A percentile compares a stretch with the other conserved stretches of the same genome.
phyloP scores from a whole-genome alignment of 176 grass and related monocot genomes.

The Leersia perrieri region DNA sequence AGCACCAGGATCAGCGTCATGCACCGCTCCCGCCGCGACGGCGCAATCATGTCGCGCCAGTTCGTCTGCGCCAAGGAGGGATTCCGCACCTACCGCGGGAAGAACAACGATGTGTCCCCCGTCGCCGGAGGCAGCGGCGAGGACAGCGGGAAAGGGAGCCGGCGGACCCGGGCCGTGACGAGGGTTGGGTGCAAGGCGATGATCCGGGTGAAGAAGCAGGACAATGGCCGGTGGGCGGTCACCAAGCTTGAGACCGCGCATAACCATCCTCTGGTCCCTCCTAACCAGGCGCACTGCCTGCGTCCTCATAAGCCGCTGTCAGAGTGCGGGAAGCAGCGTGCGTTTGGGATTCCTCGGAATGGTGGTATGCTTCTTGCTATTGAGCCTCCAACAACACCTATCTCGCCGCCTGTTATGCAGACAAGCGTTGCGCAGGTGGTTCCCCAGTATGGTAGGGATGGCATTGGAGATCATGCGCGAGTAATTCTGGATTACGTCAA shows the following conservation, averaged over 20 bases:
- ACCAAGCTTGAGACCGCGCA: conserved; percentile 67
- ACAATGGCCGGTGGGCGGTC: conserved; percentile 51
- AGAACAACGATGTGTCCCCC: conserved; percentile 31
- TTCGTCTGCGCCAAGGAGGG: conserved; percentile 81
- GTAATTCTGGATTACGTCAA: conserved; percentile 60
- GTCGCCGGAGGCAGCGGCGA: neutral
- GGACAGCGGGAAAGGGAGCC: conserved; percentile 26
- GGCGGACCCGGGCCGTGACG: conserved; percentile 59
- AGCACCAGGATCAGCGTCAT: conserved; percentile 68
- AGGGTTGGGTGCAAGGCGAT: conserved; percentile 82
- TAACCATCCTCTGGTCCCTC: conserved; percentile 54
- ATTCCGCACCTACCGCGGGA: conserved; percentile 66
- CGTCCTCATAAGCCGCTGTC: conserved; percentile 59
- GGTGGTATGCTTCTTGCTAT: conserved; percentile 25
- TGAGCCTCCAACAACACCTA: conserved; percentile 22
- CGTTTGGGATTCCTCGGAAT: conserved; percentile 21
- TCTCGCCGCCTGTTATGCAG: neutral
- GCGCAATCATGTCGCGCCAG: conserved; percentile 67
- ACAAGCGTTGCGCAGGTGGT: neutral
- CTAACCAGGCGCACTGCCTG: conserved; percentile 39
- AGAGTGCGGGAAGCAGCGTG: conserved; percentile 51
- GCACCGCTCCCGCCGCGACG: conserved; percentile 67
- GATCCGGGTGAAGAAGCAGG: conserved; percentile 77
- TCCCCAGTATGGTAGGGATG: conserved; percentile 27
- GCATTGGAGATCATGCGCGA: conserved; percentile 34